Percentiles rank a stretch among this genome's conserved stretches.
Evolutionary conservation across 2,329 filamentous ascomycete genomes (phyloP).

Genomic region (Trichophyton benhamiae): DNA sequence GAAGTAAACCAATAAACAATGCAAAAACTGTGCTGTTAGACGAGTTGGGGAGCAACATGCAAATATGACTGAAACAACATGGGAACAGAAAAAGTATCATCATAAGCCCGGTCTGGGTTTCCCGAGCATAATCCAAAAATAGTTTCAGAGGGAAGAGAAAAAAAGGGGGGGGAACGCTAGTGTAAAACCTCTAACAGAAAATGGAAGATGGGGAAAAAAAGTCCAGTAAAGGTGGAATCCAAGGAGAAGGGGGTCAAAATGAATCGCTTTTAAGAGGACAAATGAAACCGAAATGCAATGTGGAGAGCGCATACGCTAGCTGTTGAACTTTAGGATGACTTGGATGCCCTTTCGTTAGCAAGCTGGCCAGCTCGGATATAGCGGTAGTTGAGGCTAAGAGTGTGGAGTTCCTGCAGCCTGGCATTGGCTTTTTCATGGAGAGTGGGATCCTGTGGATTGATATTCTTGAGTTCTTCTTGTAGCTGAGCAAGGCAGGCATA

Average conservation of each 20-base stretch:
- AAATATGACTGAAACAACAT: neutral
- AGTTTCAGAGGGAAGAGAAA: neutral
- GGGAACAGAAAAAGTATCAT: neutral
- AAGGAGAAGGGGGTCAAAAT: neutral
- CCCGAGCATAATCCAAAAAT: neutral
- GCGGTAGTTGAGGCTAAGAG: constrained; percentile 32
- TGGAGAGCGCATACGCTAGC: neutral
- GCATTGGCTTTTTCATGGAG: constrained; percentile 35
- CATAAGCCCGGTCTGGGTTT: constrained; percentile 1
- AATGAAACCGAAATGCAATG: constrained; percentile 1
- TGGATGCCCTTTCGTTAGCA: constrained; percentile 19
- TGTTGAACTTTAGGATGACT: constrained; percentile 1
- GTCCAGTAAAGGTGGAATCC: neutral
- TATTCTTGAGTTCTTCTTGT: constrained; percentile 28
- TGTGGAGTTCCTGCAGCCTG: constrained; percentile 33
- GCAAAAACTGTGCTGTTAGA: neutral
- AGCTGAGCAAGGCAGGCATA: constrained; percentile 30
- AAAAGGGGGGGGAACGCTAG: neutral
- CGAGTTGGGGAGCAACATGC: neutral
- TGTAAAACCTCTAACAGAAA: neutral
- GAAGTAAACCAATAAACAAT: neutral
- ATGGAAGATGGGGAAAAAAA: neutral
- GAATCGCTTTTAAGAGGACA: neutral
- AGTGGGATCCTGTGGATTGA: constrained; percentile 29
- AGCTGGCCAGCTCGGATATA: constrained; percentile 32